Conservation (phyloP, 2,329 filamentous ascomycete genomes). For the Cercospora brassicicola region DNA sequence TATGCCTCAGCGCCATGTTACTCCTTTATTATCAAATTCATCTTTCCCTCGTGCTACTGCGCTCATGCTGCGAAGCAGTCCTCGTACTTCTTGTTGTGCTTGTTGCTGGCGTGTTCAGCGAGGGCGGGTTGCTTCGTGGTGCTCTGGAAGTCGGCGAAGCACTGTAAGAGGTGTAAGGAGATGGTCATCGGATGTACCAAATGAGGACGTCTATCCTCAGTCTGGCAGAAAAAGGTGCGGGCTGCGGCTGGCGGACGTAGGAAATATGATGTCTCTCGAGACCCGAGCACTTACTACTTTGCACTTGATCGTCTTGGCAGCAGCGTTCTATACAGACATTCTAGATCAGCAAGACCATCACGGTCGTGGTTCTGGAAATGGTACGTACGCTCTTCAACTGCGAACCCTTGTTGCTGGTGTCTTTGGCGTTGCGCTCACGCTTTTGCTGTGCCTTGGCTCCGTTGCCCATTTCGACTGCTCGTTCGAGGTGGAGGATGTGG, state of each 20-base stretch:
- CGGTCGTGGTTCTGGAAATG: neutral
- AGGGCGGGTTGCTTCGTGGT: constrained; percentile 72
- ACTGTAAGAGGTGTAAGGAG: constrained; percentile 39
- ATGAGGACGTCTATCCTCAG: neutral
- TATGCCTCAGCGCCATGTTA: constrained; percentile 7
- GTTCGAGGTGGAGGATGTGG: neutral
- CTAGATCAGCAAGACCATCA: constrained; percentile 1
- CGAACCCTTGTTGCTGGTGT: constrained; percentile 53
- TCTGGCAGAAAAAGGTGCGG: neutral
- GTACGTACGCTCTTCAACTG: constrained; percentile 29
- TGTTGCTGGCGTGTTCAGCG: constrained; percentile 70
- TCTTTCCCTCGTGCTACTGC: neutral
- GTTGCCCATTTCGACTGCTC: constrained; percentile 26
- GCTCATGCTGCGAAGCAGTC: constrained; percentile 64
- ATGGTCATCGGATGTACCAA: neutral
- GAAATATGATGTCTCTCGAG: neutral
- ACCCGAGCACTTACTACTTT: constrained; percentile 43
- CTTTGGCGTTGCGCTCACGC: constrained; percentile 66
- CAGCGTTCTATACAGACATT: constrained; percentile 59
- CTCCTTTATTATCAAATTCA: neutral
- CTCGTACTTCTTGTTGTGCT: constrained; percentile 70
- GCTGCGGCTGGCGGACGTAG: neutral
- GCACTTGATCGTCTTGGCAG: constrained; percentile 76
- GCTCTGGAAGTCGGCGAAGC: constrained; percentile 77
- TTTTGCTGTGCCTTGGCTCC: constrained; percentile 69